phyloP scores from a whole-genome alignment of 495 filamentous ascomycete genomes.

The Lophiotrema nucula region DNA sequence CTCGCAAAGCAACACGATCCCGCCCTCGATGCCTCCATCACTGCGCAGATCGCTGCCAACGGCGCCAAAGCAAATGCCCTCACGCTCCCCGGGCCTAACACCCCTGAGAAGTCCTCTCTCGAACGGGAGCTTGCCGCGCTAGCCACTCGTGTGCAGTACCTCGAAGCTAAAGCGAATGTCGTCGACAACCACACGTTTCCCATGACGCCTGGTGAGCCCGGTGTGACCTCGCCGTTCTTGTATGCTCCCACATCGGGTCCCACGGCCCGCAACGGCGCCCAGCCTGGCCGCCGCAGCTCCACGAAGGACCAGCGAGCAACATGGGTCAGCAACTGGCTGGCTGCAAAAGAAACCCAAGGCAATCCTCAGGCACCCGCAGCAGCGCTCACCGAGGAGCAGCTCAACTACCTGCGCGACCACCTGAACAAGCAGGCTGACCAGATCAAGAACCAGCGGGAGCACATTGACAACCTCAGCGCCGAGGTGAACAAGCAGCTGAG shows the following conservation, averaged over 20 bases:
- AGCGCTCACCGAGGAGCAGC: conserved; percentile 46
- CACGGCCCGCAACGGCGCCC: conserved; percentile 11
- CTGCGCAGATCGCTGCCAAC: conserved; percentile 36
- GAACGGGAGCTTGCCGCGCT: conserved; percentile 50
- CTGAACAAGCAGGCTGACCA: conserved; percentile 52
- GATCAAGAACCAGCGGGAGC: conserved; percentile 60
- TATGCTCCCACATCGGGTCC: conserved; percentile 8
- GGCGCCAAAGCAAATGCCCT: conserved; percentile 37
- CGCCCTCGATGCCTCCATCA: conserved; percentile 35
- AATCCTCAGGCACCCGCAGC: conserved; percentile 33
- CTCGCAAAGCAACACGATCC: conserved; percentile 42
- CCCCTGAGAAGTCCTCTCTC: conserved; percentile 46
- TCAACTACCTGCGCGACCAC: conserved; percentile 49
- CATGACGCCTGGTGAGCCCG: conserved; percentile 44
- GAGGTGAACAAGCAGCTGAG: conserved; percentile 49
- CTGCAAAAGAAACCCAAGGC: conserved; percentile 35
- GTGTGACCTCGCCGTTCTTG: conserved; percentile 39
- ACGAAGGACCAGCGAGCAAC: conserved; percentile 30
- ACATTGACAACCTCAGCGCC: conserved; percentile 46
- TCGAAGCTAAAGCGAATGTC: conserved; percentile 47
- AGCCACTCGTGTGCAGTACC: conserved; percentile 46
- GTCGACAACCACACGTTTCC: conserved; percentile 42
- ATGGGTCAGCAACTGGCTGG: conserved; percentile 45
- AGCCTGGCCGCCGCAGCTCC: conserved; percentile 30
- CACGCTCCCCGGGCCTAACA: conserved; percentile 47